A percentile compares a stretch with the other conserved stretches of the same genome.
Evolutionary conservation across 1,284 basidiomycete species (phyloP).

Genomic region (Acaromyces ingoldii): DNA sequence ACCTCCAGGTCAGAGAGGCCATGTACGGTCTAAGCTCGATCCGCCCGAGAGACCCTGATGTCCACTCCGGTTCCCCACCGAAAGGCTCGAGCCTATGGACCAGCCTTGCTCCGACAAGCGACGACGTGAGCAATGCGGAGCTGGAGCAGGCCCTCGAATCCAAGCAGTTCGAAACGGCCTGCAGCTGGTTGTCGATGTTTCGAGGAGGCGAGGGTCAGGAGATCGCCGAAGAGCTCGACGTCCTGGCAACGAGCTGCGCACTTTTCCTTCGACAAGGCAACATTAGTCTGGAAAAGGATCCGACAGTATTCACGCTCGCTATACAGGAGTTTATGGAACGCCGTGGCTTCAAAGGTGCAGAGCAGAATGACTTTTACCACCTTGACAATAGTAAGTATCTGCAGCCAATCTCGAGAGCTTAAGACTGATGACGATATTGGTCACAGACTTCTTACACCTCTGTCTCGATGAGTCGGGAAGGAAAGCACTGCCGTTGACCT

Average conservation of each 20-base stretch:
- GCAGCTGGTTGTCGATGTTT: constrained; percentile 25
- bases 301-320: neutral
- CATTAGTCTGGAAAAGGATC: neutral
- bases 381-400: constrained; percentile 31
- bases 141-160: too few species aligned
- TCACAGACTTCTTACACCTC: constrained; percentile 19
- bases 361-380: constrained; percentile 14
- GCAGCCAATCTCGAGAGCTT: too few species aligned
- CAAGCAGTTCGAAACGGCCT: constrained; percentile 6
- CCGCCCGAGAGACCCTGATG: too few species aligned
- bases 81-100: too few species aligned
- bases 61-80: too few species aligned
- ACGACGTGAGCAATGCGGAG: too few species aligned
- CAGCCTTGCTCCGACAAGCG: too few species aligned
- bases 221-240: constrained; percentile 20
- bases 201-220: constrained; percentile 19
- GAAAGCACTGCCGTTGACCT: constrained; percentile 22
- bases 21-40: constrained; percentile 13
- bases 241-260: constrained; percentile 25
- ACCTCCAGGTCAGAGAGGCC: constrained; percentile 26
- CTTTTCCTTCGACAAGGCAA: constrained; percentile 19
- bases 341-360: constrained; percentile 20
- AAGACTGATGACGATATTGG: too few species aligned
- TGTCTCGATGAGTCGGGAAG: constrained; percentile 27
- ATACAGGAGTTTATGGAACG: constrained; percentile 26